Evolutionary conservation across 139 green algal species (phyloP), one percentile per base, ranked within the genome.

Genomic region (Tetratostichococcus sp.): DNA sequence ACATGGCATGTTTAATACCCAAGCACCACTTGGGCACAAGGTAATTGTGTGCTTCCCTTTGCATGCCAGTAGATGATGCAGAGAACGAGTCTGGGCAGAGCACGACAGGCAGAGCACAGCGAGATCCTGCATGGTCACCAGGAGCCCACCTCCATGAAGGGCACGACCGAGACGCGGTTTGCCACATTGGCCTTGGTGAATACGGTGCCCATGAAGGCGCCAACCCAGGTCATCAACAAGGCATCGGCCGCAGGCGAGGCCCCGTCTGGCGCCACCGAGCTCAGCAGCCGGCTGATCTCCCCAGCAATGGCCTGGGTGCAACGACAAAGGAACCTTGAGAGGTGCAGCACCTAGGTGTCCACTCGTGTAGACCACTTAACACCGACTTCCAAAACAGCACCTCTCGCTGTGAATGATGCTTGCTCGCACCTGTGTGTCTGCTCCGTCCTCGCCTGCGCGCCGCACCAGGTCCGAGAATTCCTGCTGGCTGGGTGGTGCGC

Each of bases 141-240:
- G n/a, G n/a, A n/a, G n/a, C n/a, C n/a, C n/a, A 50, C 39, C 39
- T 50, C 39, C 39, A 50, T 50, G 39, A 21, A 50, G 39, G 39
- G 39, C 65, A 39, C 30, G n/a, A 66, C 43, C 5, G 19, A 33
- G 50, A 69, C 57, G 32, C 30, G 28, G n/a, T 65, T 69, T 30
- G 34, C 67, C 26, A 35, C 33, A 6, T 75, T 57, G 30, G 30
- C 43, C 43, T 43, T 4, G 70, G 68, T 35, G 28, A 75, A 32
- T 26, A 58, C 43, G 30, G 42, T 25, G 30, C 11, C 22, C 30
- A 39, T 43, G 42, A 57, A 75, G 28, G 43, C 70, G 19, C 11
- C 43, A 1, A 62, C 43, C 32, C 75, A 81, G 22, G 39, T 25
- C 19, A 30, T 70, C 35, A 81, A 72, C 31, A 65, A 17, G n/a